Percentiles rank a stretch among this genome's conserved stretches.
Evolutionary conservation across 306 rosid genomes (phyloP).

Genomic region (Prunus mongolica): DNA sequence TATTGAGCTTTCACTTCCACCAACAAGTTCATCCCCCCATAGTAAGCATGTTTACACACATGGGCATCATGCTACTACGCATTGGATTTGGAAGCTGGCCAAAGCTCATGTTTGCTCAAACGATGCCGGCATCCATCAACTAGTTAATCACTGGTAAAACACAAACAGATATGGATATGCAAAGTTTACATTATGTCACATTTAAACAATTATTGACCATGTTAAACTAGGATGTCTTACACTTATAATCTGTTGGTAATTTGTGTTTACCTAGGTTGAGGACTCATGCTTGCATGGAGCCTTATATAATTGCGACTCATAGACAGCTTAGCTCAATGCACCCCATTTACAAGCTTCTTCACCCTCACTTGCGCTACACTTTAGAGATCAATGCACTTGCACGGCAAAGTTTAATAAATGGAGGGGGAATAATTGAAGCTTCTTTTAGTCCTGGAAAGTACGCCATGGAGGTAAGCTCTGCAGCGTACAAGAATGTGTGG

Average conservation of each 20-base stretch:
- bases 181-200: not conserved
- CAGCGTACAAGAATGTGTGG: conserved; percentile 81
- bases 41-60: conserved; percentile 61
- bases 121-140: conserved; percentile 89
- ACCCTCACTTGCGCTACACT: conserved; percentile 96
- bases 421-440: conserved; percentile 92
- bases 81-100: conserved; percentile 95
- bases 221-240: not conserved
- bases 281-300: conserved; percentile 97
- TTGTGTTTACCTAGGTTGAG: conserved; percentile 63
- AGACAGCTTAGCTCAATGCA: conserved; percentile 94
- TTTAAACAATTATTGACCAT: not conserved
- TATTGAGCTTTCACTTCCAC: conserved; percentile 88
- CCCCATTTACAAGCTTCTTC: conserved; percentile 82
- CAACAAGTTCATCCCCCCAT: conserved; percentile 39
- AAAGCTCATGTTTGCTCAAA: conserved; percentile 95
- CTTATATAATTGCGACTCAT: conserved; percentile 84
- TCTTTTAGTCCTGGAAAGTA: conserved; percentile 86
- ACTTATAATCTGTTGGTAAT: conserved; percentile 11
- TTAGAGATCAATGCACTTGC: conserved; percentile 86
- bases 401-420: conserved; percentile 80
- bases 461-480: conserved; percentile 82
- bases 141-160: conserved; percentile 90
- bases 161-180: not conserved
- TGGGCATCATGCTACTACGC: conserved; percentile 76